Conservation (phyloP, 176 grass and related monocot species). For the Ampelocalamus luodianensis region DNA sequence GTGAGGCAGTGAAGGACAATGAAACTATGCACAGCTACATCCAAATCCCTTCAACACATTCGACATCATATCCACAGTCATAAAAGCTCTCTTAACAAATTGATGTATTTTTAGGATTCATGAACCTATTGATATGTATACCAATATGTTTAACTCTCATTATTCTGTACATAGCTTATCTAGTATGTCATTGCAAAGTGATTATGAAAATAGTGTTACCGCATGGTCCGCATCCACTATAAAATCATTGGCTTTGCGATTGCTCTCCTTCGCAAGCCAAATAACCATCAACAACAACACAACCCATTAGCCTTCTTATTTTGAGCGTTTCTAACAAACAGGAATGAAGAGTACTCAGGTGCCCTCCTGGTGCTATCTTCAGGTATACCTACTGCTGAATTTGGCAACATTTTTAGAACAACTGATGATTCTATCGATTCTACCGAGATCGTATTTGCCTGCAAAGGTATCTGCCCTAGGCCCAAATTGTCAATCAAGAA, state of each 20-base stretch:
- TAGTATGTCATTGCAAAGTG: background rate
- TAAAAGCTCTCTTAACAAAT: too few relatives aligned
- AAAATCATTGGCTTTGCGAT: background rate
- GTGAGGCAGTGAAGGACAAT: too few relatives aligned
- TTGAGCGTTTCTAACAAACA: background rate
- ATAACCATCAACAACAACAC: background rate
- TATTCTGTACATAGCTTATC: too few relatives aligned
- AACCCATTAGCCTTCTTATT: background rate
- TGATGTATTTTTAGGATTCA: too few relatives aligned
- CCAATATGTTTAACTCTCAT: too few relatives aligned
- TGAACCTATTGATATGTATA: too few relatives aligned
- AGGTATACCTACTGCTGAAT: background rate
- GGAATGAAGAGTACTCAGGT: constrained; percentile 1
- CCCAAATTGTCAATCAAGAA: background rate
- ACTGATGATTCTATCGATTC: background rate
- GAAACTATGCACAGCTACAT: too few relatives aligned
- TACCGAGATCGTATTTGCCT: background rate
- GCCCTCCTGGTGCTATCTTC: constrained; percentile 38
- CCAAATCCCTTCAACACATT: too few relatives aligned
- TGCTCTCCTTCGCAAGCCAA: background rate
- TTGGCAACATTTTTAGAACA: background rate
- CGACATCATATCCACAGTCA: too few relatives aligned
- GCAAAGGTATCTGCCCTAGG: background rate
- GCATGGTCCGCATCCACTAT: background rate
- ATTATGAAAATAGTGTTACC: background rate